A percentile compares a stretch with the other conserved stretches of the same genome.
phyloP scores from a whole-genome alignment of 2,329 filamentous ascomycete species.

The Clonostachys sp. region DNA sequence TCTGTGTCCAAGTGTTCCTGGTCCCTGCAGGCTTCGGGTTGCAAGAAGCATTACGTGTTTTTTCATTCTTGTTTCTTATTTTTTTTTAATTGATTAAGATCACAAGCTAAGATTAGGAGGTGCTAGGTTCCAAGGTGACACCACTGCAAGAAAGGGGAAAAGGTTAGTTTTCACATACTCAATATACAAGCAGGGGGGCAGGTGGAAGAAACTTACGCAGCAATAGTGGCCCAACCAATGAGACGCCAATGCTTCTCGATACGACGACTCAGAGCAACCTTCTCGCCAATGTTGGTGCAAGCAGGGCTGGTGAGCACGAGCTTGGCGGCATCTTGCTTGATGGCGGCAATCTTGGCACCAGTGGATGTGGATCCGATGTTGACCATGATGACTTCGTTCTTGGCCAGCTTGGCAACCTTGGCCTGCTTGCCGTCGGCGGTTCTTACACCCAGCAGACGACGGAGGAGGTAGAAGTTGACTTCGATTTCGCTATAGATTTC shows the following conservation, averaged over 20 bases:
- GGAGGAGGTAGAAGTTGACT: conserved; percentile 98
- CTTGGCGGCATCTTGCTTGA: conserved; percentile 97
- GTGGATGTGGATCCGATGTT: conserved; percentile 98
- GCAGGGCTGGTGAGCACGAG: conserved; percentile 88
- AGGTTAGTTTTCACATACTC: not conserved
- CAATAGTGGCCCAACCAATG: conserved; percentile 85
- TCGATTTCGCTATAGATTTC: conserved; percentile 98
- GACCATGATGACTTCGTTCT: conserved; percentile 99
- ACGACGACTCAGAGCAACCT: conserved; percentile 92
- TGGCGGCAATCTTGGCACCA: conserved; percentile 93
- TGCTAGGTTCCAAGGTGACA: conserved; percentile 49
- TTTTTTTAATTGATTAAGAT: not conserved
- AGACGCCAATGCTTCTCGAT: conserved; percentile 99
- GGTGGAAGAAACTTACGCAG: conserved; percentile 45
- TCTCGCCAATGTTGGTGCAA: conserved; percentile 96
- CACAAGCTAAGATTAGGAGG: conserved; percentile 22
- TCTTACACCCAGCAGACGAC: conserved; percentile 91
- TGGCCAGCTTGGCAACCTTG: conserved; percentile 96
- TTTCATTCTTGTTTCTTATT: not conserved
- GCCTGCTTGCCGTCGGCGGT: conserved; percentile 98
- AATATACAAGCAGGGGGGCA: not conserved
- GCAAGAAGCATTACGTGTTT: not conserved
- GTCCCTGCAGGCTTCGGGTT: not conserved
- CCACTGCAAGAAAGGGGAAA: conserved; percentile 27
- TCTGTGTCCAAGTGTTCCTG: not conserved